Evolutionary conservation across 2,329 filamentous ascomycete species (phyloP).

Genomic region (Cladophialophora bantiana): DNA sequence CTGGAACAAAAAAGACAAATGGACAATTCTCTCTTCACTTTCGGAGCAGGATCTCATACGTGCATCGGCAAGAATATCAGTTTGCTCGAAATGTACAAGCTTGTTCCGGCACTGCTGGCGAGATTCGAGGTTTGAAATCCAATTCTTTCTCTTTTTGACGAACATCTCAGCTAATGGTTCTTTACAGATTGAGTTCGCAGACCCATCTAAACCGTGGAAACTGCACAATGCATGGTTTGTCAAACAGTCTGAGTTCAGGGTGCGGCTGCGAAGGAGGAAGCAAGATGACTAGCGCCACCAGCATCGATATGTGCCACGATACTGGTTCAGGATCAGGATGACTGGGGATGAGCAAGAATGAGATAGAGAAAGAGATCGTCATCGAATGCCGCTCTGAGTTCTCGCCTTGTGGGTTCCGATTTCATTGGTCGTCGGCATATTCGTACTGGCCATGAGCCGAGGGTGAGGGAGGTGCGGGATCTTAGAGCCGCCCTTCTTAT

Average conservation of each 20-base stretch:
- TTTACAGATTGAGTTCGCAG: constrained; percentile 27
- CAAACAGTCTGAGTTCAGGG: constrained; percentile 34
- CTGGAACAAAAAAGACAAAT: constrained; percentile 55
- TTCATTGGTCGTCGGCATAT: no score
- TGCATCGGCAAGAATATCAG: constrained; percentile 42
- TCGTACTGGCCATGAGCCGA: no score
- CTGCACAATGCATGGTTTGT: constrained; percentile 36
- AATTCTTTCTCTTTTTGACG: not conserved
- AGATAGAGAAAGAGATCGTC: no score
- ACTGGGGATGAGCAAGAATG: no score
- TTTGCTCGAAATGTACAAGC: constrained; percentile 41
- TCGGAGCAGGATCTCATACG: constrained; percentile 61
- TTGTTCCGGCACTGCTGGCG: constrained; percentile 38
- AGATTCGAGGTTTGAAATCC: constrained; percentile 29
- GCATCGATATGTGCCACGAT: not conserved
- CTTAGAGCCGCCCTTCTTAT: no score
- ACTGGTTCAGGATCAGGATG: not conserved
- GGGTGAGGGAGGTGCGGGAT: no score
- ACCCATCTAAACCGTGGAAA: constrained; percentile 29
- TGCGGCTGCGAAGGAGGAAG: constrained; percentile 18
- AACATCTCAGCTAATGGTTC: not conserved
- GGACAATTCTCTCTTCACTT: constrained; percentile 52
- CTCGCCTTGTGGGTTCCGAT: no score
- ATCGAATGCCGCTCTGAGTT: no score
- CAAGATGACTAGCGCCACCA: not conserved